Evolutionary conservation across 2,329 filamentous ascomycete genomes (phyloP).

Genomic region (Rutstroemia sydowiana): DNA sequence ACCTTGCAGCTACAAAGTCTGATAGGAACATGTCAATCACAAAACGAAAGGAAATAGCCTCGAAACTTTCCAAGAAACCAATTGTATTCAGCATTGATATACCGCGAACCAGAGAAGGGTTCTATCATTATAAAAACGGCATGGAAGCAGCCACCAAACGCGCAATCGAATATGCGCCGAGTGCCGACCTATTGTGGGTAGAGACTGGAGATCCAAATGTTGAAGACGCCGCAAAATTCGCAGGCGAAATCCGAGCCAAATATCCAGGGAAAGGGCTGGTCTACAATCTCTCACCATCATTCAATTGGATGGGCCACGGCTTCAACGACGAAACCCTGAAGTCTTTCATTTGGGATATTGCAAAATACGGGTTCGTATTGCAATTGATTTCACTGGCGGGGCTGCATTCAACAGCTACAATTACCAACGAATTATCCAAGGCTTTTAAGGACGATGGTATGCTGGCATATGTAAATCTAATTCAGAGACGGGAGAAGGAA

Average conservation of each 20-base stretch:
- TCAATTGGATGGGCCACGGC: conserved; percentile 97
- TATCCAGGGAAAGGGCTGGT: conserved; percentile 82
- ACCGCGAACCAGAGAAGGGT: conserved; percentile 87
- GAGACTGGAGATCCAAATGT: conserved; percentile 90
- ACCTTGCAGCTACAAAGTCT: conserved; percentile 52
- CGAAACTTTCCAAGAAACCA: conserved; percentile 55
- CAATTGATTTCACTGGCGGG: conserved; percentile 62
- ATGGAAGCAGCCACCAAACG: conserved; percentile 86
- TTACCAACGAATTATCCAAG: conserved; percentile 66
- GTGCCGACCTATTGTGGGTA: conserved; percentile 92
- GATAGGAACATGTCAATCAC: conserved; percentile 72
- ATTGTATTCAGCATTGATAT: conserved; percentile 87
- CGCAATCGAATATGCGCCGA: conserved; percentile 83
- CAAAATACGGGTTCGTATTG: conserved; percentile 71
- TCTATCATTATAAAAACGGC: conserved; percentile 82
- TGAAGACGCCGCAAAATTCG: conserved; percentile 66
- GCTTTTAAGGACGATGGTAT: conserved; percentile 88
- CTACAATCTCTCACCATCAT: conserved; percentile 93
- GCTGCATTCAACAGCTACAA: conserved; percentile 57
- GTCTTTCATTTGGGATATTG: conserved; percentile 95
- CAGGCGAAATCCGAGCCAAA: conserved; percentile 61
- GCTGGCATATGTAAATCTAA: conserved; percentile 92
- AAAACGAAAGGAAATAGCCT: conserved; percentile 66
- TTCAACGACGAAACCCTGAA: conserved; percentile 77
- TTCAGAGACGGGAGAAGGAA: conserved; percentile 87